Base-by-base conservation (phyloP, 2,329 filamentous ascomycete genomes). In the Botrytis paeoniae region DNA sequence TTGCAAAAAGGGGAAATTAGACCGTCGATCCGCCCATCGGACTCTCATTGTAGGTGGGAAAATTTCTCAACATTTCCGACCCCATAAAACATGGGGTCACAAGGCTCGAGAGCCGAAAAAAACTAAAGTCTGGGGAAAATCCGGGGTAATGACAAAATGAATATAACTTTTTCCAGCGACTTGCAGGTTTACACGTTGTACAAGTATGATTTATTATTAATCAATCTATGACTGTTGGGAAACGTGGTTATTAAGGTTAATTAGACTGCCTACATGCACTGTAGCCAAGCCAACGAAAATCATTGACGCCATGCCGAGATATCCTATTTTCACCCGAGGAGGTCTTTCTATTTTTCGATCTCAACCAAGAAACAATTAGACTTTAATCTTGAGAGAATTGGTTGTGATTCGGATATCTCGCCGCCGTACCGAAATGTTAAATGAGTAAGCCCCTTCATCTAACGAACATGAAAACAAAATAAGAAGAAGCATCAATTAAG, bases 31-130 rank as follows among this genome's bases (percentile, higher is more conserved):
- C 25, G 65, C 29, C 14, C 16, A 25, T 18, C 10, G 35, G 35
- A 32, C 18, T 57, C 37, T 69, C 18, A 41, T 43, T 69, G 48
- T 69, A 69, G 48, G 65, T 69, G 65, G 65, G 54, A 41, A 69
- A 69, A 69, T n/a, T 69, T 41, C 10, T 32, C 10, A 57, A 41
- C 37, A 57, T 57, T 68, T 68, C 65, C 35, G 5, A 66, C 37
- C 20, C 63, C 29, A 29, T 39, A 35, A 66, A 32, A 35, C 43
- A 39, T n/a, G 18, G 25, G 22, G 22, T 51, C 45, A 51, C 32
- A 51, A 64, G 59, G 59, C 8, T 22, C 3, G 35, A 16, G 35
- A 61, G n/a, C 14, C 14, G 10, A 63, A 63, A 18, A 10, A 29
- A 43, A 0, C 29, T 35, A 29, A 48, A 65, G 20, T 54, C 35